Percentiles rank a stretch among this genome's conserved stretches.
Evolutionary conservation across 306 rosid genomes (phyloP).

Genomic region (Corylus avellana): DNA sequence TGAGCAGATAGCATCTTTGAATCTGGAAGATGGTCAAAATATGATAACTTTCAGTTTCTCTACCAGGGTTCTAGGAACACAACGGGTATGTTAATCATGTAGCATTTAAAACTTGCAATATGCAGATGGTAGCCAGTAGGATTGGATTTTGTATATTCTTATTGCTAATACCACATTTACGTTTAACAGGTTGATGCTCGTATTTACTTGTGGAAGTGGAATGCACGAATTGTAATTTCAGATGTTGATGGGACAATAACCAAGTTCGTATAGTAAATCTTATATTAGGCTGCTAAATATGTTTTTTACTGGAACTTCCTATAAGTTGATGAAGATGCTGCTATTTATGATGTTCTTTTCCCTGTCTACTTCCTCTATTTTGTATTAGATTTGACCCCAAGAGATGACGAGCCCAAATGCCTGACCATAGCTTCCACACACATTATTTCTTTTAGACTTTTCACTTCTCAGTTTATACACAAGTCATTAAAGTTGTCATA

Average conservation of each 20-base stretch:
- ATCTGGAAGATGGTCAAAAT: slow-evolving; percentile 95
- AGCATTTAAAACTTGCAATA: slow-evolving; percentile 6
- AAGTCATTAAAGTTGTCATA: not conserved
- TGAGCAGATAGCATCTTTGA: slow-evolving; percentile 95
- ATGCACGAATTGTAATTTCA: slow-evolving; percentile 90
- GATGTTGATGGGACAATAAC: slow-evolving; percentile 99
- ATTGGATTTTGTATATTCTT: slow-evolving; percentile 23
- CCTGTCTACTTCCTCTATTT: slow-evolving; percentile 6
- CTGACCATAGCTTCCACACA: not conserved
- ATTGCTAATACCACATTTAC: slow-evolving; percentile 27
- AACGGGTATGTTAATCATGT: slow-evolving; percentile 67
- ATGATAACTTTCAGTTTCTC: slow-evolving; percentile 85
- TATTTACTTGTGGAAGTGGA: slow-evolving; percentile 97
- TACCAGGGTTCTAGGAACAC: slow-evolving; percentile 87
- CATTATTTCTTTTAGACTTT: not conserved
- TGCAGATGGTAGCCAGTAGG: slow-evolving; percentile 8
- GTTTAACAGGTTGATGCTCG: slow-evolving; percentile 89
- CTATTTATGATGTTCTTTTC: slow-evolving; percentile 22
- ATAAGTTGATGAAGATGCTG: slow-evolving; percentile 23
- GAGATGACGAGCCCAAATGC: not conserved
- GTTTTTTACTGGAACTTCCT: slow-evolving; percentile 17
- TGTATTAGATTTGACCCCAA: slow-evolving; percentile 10
- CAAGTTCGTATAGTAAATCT: slow-evolving; percentile 57
- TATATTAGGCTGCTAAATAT: slow-evolving; percentile 25
- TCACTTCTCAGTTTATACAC: not conserved